Evolutionary conservation across 2,329 filamentous ascomycete species (phyloP).

Genomic region (Talaromyces marneffei): DNA sequence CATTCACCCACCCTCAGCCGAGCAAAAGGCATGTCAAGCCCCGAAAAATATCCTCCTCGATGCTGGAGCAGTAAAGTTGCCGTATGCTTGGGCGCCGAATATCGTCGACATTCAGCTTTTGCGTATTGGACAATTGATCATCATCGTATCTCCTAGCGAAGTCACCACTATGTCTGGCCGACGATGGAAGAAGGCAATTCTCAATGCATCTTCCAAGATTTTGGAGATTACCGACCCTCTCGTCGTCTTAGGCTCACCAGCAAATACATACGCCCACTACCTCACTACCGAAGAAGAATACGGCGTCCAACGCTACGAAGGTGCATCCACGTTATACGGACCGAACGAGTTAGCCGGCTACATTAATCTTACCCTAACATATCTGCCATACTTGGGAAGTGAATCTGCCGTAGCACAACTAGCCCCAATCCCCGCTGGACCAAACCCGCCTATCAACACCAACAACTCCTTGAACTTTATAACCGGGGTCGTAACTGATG

Average conservation of each 20-base stretch:
- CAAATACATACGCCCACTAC: slow-evolving; percentile 86
- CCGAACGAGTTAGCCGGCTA: slow-evolving; percentile 77
- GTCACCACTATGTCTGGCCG: slow-evolving; percentile 89
- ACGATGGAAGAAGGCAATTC: slow-evolving; percentile 71
- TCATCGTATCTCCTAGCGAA: slow-evolving; percentile 80
- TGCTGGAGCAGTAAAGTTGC: slow-evolving; percentile 69
- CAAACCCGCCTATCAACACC: slow-evolving; percentile 70
- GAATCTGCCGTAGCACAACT: slow-evolving; percentile 35
- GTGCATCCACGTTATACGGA: slow-evolving; percentile 86
- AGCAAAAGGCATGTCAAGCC: slow-evolving; percentile 69
- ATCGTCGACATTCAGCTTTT: slow-evolving; percentile 83
- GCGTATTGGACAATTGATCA: slow-evolving; percentile 75
- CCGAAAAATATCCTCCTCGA: slow-evolving; percentile 83
- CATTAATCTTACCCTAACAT: slow-evolving; percentile 74
- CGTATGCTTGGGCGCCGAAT: slow-evolving; percentile 86
- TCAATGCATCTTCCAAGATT: slow-evolving; percentile 48
- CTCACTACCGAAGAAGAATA: slow-evolving; percentile 76
- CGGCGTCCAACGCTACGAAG: slow-evolving; percentile 81
- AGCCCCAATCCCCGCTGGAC: slow-evolving; percentile 48
- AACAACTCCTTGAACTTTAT: slow-evolving; percentile 74
- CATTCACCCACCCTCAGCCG: slow-evolving; percentile 62
- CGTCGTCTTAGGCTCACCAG: slow-evolving; percentile 82
- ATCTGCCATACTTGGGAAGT: slow-evolving; percentile 60
- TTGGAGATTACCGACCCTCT: slow-evolving; percentile 52
- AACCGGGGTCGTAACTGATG: slow-evolving; percentile 69